A percentile compares a stretch with the other conserved stretches of the same genome.
Evolutionary conservation across 2,329 filamentous ascomycete species (phyloP).

Genomic region (Chaetomium sp.): DNA sequence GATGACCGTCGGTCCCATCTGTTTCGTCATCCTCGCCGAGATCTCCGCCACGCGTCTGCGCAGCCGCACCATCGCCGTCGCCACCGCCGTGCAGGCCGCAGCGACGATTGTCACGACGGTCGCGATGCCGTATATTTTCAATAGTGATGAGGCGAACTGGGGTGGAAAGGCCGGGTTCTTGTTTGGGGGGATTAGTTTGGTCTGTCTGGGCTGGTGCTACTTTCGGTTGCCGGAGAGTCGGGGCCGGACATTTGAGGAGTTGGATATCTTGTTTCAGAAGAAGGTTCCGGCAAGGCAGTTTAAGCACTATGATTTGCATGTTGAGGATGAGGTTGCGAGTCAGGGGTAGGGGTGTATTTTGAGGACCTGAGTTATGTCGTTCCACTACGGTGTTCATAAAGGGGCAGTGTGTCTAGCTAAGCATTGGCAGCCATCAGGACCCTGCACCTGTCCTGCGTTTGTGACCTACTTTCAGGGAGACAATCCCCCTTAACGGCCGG

Average conservation of each 20-base stretch:
- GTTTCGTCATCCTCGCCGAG: conserved; percentile 51
- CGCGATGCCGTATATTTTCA: conserved; percentile 40
- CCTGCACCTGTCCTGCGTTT: too few relatives aligned
- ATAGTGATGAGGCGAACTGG: conserved; percentile 37
- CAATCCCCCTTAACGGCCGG: too few relatives aligned
- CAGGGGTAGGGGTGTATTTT: too few relatives aligned
- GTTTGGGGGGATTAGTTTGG: conserved; percentile 32
- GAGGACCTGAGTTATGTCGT: too few relatives aligned
- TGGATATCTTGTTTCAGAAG: conserved; percentile 45
- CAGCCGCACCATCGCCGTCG: conserved; percentile 40
- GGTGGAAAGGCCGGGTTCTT: conserved; percentile 38
- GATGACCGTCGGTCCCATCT: conserved; percentile 43
- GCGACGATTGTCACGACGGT: conserved; percentile 38
- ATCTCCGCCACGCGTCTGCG: conserved; percentile 38
- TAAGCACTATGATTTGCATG: neutral
- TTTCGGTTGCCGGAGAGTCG: conserved; percentile 27
- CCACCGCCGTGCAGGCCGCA: conserved; percentile 36
- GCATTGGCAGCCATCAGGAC: too few relatives aligned
- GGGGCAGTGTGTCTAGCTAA: too few relatives aligned
- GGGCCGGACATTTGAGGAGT: conserved; percentile 26
- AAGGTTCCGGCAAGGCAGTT: conserved; percentile 61
- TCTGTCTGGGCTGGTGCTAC: conserved; percentile 34
- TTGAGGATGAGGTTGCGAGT: neutral
- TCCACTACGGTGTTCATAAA: too few relatives aligned
- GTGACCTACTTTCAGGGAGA: too few relatives aligned